phyloP scores from a whole-genome alignment of 73 alveolate genomes.

The Breviolum minutum region DNA sequence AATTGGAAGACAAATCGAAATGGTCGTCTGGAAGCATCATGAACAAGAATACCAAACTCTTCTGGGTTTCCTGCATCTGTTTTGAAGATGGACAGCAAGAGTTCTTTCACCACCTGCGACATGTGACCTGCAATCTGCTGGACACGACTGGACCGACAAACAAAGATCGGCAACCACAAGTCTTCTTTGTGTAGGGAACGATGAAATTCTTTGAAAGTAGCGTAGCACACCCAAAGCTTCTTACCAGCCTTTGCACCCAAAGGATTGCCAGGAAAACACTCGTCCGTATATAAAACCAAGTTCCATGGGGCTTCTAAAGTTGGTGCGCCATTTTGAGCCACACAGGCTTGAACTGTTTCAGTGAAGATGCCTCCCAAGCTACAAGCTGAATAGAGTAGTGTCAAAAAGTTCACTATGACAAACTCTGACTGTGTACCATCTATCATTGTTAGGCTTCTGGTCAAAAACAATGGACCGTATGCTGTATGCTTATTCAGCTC shows the following conservation, averaged over 20 bases:
- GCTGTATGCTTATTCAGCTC: neutral
- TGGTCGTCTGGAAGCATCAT: neutral
- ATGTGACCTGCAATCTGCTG: neutral
- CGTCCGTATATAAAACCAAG: neutral
- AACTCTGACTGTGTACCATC: neutral
- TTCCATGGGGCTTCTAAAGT: too few species aligned
- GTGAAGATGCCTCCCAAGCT: neutral
- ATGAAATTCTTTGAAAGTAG: neutral
- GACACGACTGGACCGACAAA: neutral
- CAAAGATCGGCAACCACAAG: neutral
- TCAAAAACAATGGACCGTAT: neutral
- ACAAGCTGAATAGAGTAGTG: neutral
- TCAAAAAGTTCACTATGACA: neutral
- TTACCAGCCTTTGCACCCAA: neutral
- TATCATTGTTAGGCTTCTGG: neutral
- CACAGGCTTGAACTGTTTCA: too few species aligned
- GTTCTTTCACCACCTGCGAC: neutral
- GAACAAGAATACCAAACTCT: neutral
- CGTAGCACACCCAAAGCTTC: neutral
- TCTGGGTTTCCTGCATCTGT: neutral
- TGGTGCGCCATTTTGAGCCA: too few species aligned
- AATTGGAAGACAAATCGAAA: neutral
- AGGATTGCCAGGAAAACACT: slow-evolving; percentile 3
- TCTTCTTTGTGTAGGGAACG: neutral
- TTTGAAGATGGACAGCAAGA: neutral